phyloP scores from a whole-genome alignment of 768 basidiomycete genomes.

The Podaxis carcinomalis region DNA sequence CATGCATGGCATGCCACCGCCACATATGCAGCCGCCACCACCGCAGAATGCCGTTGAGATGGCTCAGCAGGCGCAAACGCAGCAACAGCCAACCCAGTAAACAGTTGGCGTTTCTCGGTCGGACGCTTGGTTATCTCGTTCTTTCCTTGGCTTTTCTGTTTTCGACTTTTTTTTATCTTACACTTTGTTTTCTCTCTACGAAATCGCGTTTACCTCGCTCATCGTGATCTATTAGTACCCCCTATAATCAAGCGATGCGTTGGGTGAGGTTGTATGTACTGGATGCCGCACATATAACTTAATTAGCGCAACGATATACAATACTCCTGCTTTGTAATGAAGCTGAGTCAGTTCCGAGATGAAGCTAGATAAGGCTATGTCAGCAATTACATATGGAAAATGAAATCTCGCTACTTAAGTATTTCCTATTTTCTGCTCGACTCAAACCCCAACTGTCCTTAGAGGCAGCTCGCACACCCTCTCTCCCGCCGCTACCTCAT shows the following conservation, averaged over 20 bases:
- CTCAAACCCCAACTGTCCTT: neutral
- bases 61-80: slow-evolving; percentile 29
- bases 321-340: neutral
- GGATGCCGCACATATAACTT: slow-evolving; percentile 3
- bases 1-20: slow-evolving; percentile 40
- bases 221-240: neutral
- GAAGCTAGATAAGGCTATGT: neutral
- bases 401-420: too few relatives aligned
- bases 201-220: slow-evolving; percentile 1
- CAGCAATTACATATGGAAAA: neutral
- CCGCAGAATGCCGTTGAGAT: slow-evolving; percentile 35
- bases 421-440: neutral
- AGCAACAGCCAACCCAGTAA: slow-evolving; percentile 25
- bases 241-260: neutral
- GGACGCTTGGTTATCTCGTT: slow-evolving; percentile 2
- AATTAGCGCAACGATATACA: slow-evolving; percentile 6
- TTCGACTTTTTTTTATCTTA: neutral
- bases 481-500: neutral
- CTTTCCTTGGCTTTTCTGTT: neutral
- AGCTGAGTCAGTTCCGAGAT: slow-evolving; percentile 1
- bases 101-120: slow-evolving; percentile 13
- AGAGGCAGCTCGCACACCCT: neutral
- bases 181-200: slow-evolving; percentile 3
- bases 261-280: slow-evolving; percentile 11
- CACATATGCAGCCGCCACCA: slow-evolving; percentile 35